Percentiles rank a stretch among this genome's conserved stretches.
These are phyloP conservation scores for Ceratocystis eucalypticola DNA, from an alignment of 2,329 filamentous ascomycete species.

Conservation along the genomic window DNA sequence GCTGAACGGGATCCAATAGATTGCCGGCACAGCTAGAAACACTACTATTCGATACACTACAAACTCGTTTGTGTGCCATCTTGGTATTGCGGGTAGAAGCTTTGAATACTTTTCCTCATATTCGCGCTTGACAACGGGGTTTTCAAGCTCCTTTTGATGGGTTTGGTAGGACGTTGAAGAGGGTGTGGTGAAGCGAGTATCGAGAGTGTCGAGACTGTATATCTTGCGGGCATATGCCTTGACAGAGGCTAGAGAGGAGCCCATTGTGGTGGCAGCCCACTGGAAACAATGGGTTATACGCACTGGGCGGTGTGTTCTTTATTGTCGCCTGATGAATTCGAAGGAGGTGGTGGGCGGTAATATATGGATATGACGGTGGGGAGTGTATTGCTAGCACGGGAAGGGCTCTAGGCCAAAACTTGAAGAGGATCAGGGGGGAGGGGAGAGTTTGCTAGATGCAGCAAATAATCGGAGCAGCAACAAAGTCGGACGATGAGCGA, in stretches of 20 bases:
- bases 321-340: not conserved
- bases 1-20: slow-evolving; percentile 82
- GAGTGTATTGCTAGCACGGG: not conserved
- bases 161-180: slow-evolving; percentile 53
- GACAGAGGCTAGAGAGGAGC: slow-evolving; percentile 25
- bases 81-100: slow-evolving; percentile 43
- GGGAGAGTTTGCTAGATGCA: not conserved
- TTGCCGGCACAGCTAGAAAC: slow-evolving; percentile 54
- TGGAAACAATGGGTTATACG: slow-evolving; percentile 8
- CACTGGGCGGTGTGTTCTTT: not conserved
- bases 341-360: not conserved
- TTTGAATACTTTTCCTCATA: slow-evolving; percentile 27
- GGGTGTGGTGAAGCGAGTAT: slow-evolving; percentile 52
- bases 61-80: slow-evolving; percentile 82
- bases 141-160: slow-evolving; percentile 26
- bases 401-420: not conserved
- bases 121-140: slow-evolving; percentile 26
- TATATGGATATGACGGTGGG: not conserved
- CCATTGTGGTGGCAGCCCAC: slow-evolving; percentile 27
- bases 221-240: slow-evolving; percentile 33
- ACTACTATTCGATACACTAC: slow-evolving; percentile 65
- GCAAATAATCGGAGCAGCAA: not conserved
- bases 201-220: slow-evolving; percentile 51
- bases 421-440: not conserved
- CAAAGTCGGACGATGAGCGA: not conserved